phyloP scores from a whole-genome alignment of 192 early-diverging fungal genomes.

The Podochytrium sp. region DNA sequence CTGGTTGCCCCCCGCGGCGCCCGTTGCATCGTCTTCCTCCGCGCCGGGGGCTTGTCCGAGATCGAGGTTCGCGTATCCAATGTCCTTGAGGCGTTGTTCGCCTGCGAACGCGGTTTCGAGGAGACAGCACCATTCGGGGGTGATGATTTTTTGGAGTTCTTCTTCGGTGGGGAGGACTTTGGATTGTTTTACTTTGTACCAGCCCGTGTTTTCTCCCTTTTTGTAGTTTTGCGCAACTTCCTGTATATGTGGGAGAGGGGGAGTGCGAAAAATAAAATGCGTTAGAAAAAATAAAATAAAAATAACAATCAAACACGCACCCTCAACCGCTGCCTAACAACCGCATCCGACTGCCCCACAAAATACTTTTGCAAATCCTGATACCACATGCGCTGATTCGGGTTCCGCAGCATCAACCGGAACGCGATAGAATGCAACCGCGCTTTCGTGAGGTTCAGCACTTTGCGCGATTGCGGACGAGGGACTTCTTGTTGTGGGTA shows the following conservation, averaged over 20 bases:
- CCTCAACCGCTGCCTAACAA: slow-evolving; percentile 89
- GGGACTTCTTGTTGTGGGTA: slow-evolving; percentile 95
- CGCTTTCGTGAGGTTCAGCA: slow-evolving; percentile 83
- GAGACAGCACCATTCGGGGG: slow-evolving; percentile 88
- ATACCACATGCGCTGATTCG: slow-evolving; percentile 73
- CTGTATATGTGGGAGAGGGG: slow-evolving; percentile 5
- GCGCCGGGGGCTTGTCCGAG: slow-evolving; percentile 58
- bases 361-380: slow-evolving; percentile 79
- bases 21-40: slow-evolving; percentile 71
- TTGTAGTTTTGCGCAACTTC: slow-evolving; percentile 95
- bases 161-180: slow-evolving; percentile 81
- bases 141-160: slow-evolving; percentile 86
- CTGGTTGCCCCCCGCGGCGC: slow-evolving; percentile 62
- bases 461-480: slow-evolving; percentile 90
- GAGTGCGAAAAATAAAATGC: background rate
- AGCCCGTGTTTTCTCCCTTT: slow-evolving; percentile 83
- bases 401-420: slow-evolving; percentile 84
- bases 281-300: background rate
- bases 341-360: slow-evolving; percentile 82
- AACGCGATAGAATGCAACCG: slow-evolving; percentile 76
- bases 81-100: slow-evolving; percentile 87
- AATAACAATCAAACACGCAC: slow-evolving; percentile 16
- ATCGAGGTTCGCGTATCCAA: slow-evolving; percentile 77
- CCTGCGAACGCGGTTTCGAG: slow-evolving; percentile 93
- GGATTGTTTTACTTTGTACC: slow-evolving; percentile 84